phyloP scores from a whole-genome alignment of 164 flowering plant species.

The Berberis thunbergii region DNA sequence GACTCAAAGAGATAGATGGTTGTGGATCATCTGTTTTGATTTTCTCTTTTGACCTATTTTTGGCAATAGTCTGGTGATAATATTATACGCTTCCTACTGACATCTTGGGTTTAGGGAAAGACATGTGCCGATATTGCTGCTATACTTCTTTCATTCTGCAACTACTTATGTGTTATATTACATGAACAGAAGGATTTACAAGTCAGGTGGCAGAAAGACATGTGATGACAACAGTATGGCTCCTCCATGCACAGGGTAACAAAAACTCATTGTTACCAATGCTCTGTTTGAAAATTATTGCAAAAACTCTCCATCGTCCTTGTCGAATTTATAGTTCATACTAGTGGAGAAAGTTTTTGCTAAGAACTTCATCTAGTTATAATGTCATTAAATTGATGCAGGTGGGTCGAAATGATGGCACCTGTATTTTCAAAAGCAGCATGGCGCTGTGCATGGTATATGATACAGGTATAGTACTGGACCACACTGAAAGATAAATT shows the following conservation, averaged over 20 bases:
- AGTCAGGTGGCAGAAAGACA: constrained; percentile 43
- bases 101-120: background rate
- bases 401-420: constrained; percentile 99
- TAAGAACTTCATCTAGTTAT: background rate
- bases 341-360: too few relatives aligned
- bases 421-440: constrained; percentile 89
- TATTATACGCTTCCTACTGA: too few relatives aligned
- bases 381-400: constrained; percentile 19
- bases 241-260: constrained; percentile 92
- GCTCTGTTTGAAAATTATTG: background rate
- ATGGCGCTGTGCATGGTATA: constrained; percentile 89
- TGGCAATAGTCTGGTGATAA: too few relatives aligned
- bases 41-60: too few relatives aligned
- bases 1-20: too few relatives aligned
- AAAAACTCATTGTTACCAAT: background rate
- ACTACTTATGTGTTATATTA: background rate
- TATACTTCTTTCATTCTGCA: background rate
- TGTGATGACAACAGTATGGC: constrained; percentile 63
- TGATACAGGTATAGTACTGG: constrained; percentile 65
- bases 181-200: constrained; percentile 57
- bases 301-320: background rate
- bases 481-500: background rate
- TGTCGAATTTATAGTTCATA: too few relatives aligned
- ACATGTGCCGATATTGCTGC: background rate
- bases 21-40: too few relatives aligned